Base-by-base conservation (phyloP, 1,284 basidiomycete species). In the Fomitiporia mediterranea region DNA sequence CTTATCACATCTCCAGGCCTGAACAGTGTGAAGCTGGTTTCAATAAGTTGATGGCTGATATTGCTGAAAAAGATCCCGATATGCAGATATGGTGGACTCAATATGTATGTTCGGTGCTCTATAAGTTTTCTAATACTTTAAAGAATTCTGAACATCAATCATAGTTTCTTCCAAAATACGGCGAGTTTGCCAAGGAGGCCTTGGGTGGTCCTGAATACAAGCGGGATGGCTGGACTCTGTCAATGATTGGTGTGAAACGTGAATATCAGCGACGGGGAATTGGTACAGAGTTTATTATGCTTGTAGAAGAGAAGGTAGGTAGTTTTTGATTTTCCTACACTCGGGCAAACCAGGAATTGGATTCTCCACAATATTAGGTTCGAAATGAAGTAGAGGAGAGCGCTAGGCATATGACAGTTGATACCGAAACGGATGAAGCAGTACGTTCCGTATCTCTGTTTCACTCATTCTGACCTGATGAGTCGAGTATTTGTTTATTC, bases 91-190 rank as follows among this genome's bases (percentile, higher is more conserved):
- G 55, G 55, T 57, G 55, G 55, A 37, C n/a, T 5, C 5, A 7
- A 57, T 54, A 62, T 34, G 63, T 65, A 37, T 15, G 51, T n/a
- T 17, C 32, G 15, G n/a, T 57, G 39, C 46, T 35, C 46, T 34
- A 13, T 13, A 34, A 34, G 32, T 34, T 13, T 34, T 13, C 32
- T 34, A 34, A 13, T 34, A 34, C 13, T 34, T 34, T 6, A 34
- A 34, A 34, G 42, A 8, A 39, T 44, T 21, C 11, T 13, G 13
- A 34, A 34, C 13, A 39, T 34, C 43, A 53, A 30, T 27, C 49
- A 60, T n/a, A n/a, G 59, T 60, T 53, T 47, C 27, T 60, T 17
- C 44, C 50, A 2, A 35, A 17, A n/a, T 59, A 61, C 43, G 50
- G 28, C 3, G 37, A 51, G 37, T 47, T 59, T 17, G 57, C 44